phyloP scores from a whole-genome alignment of 2,329 filamentous ascomycete species.

The Calonectria multiphialidica region DNA sequence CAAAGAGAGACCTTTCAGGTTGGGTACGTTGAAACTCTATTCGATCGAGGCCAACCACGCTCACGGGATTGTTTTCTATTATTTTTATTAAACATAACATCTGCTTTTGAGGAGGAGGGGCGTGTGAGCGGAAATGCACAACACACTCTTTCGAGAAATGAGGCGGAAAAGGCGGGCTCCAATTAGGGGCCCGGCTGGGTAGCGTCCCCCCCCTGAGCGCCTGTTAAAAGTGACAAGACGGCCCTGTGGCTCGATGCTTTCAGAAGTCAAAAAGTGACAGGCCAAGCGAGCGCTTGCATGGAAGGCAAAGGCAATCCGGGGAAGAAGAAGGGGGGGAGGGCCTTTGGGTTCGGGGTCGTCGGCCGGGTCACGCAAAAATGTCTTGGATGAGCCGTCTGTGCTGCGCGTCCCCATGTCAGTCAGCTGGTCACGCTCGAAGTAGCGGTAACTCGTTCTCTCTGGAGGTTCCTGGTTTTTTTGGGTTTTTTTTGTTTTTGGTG shows the following conservation, averaged over 20 bases:
- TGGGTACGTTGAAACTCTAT: neutral
- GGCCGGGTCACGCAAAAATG: neutral
- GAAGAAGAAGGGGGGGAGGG: neutral
- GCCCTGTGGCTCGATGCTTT: neutral
- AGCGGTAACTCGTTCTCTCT: neutral
- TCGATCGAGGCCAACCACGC: neutral
- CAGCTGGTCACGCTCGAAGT: neutral
- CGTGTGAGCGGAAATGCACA: neutral
- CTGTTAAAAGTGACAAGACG: neutral
- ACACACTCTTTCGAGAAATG: neutral
- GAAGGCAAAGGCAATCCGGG: neutral
- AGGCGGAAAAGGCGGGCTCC: neutral
- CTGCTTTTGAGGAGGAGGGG: neutral
- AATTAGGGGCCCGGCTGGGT: neutral
- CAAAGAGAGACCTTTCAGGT: neutral
- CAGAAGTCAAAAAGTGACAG: neutral
- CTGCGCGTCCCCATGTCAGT: neutral
- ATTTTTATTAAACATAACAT: neutral
- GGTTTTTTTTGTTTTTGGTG: neutral
- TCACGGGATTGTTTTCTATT: neutral
- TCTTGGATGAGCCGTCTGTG: neutral
- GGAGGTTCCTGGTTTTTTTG: neutral
- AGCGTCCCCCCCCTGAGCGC: neutral
- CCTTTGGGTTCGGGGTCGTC: neutral
- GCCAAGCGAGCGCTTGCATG: neutral